These are phyloP conservation scores for Aurinia saxatilis DNA, from an alignment of 345 rosid genomes.

Conservation along the genomic window DNA sequence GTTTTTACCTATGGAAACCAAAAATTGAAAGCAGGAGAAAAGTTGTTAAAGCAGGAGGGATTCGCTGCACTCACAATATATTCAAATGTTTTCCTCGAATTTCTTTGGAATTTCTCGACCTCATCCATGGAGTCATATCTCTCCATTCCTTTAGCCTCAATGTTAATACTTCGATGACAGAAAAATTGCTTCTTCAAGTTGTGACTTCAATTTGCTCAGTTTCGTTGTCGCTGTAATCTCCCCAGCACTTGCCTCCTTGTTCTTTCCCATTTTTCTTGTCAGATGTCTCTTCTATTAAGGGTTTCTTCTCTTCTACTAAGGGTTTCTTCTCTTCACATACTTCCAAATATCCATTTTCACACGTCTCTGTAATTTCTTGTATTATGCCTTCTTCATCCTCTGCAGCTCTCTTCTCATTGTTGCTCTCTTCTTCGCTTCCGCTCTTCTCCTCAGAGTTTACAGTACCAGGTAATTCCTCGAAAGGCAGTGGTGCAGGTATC, in stretches of 20 bases:
- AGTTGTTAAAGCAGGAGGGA: conserved; percentile 12
- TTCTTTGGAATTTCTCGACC: conserved; percentile 11
- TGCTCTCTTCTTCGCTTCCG: conserved; percentile 35
- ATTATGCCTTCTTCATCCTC: conserved; percentile 34
- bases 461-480: conserved; percentile 32
- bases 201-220: conserved; percentile 57
- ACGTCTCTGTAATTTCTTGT: conserved; percentile 26
- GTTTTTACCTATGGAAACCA: conserved; percentile 19
- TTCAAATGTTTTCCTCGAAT: conserved; percentile 2
- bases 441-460: conserved; percentile 31
- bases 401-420: conserved; percentile 27
- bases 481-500: conserved; percentile 26
- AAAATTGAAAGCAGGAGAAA: conserved; percentile 10
- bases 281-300: conserved; percentile 5
- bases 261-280: conserved; percentile 28
- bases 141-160: conserved; percentile 24
- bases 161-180: conserved; percentile 22
- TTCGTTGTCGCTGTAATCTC: conserved; percentile 76
- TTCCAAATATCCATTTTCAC: conserved; percentile 29
- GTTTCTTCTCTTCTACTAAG: conserved; percentile 6
- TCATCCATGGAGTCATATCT: conserved; percentile 18
- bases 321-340: conserved; percentile 17
- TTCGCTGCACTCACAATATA: conserved; percentile 10
- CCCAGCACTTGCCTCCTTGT: conserved; percentile 65
- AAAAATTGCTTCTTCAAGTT: conserved; percentile 32